These are phyloP conservation scores for Thalassiosira ordinaria DNA, from an alignment of 352 stramenopile genomes.

Conservation along the genomic window DNA sequence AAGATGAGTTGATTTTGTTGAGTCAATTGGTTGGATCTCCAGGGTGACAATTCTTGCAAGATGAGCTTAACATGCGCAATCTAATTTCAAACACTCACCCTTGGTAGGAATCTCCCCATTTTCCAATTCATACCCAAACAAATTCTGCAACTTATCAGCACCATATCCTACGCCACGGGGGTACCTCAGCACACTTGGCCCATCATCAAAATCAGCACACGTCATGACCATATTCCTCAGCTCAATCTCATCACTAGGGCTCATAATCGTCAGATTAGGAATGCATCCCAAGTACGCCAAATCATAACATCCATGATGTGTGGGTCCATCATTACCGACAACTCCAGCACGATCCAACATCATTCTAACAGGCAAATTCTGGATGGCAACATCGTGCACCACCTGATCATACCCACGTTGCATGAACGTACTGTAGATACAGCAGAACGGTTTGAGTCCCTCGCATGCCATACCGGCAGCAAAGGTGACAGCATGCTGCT, in stretches of 20 bases:
- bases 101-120: slow-evolving; percentile 77
- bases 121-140: slow-evolving; percentile 87
- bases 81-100: slow-evolving; percentile 74
- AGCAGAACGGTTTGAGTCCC: slow-evolving; percentile 90
- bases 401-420: slow-evolving; percentile 90
- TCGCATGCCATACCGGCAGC: slow-evolving; percentile 89
- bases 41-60: too few relatives aligned
- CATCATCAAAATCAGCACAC: slow-evolving; percentile 85
- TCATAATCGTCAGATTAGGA: slow-evolving; percentile 90
- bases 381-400: slow-evolving; percentile 89
- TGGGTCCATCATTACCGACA: slow-evolving; percentile 90
- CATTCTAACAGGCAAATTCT: slow-evolving; percentile 89
- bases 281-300: slow-evolving; percentile 88
- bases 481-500: slow-evolving; percentile 91
- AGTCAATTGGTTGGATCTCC: too few relatives aligned
- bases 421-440: slow-evolving; percentile 91
- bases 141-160: slow-evolving; percentile 84
- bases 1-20: slow-evolving; percentile 12
- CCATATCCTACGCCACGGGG: slow-evolving; percentile 88
- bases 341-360: slow-evolving; percentile 89
- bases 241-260: slow-evolving; percentile 88
- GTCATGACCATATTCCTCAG: slow-evolving; percentile 90
- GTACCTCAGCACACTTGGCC: slow-evolving; percentile 85
- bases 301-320: slow-evolving; percentile 90
- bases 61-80: too few relatives aligned